Base-by-base conservation (phyloP, 2,329 filamentous ascomycete species). In the Alternaria panax region DNA sequence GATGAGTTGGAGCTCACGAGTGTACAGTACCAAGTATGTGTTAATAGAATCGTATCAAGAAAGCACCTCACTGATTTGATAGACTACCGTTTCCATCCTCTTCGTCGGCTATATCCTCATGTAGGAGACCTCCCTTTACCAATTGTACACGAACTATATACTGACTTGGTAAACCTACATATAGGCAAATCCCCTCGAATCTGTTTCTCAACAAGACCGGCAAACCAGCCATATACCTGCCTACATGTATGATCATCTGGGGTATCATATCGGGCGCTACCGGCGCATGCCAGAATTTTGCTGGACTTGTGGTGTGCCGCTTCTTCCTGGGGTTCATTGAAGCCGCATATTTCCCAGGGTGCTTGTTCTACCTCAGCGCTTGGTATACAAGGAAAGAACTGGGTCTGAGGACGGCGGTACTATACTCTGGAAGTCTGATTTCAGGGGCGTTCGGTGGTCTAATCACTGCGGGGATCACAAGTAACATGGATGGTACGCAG, bases 371-470 rank as follows among this genome's bases (percentile, higher is more conserved):
- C 65, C 81, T 90, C 1, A 83, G 80, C 4, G 81, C 83, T 54
- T 91, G 89, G 89, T 92, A 92, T 68, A 91, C 88, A 0, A 83
- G 89, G 43, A 86, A 87, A 63, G 90, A 91, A 72, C 80, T 91
- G 2, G 86, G 85, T 9, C 78, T 90, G n/a, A 83, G 88, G 9
- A 90, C 87, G 14, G 87, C 88, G 2, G 79, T 89, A 20, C 81
- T 91, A 7, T 91, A 90, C 73, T 87, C 88, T 0, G 90, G 89
- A 0, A 87, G 87, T 0, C 80, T 92, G 27, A 84, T 92, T 20
- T 89, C 88, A 1, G 89, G 89, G 5, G 90, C 90, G 1, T 92
- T 92, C 69, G 90, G 88, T 0, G 90, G 88, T 32, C 66, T 84
- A n/a, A 81, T 84, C 27, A 81, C 82, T 12, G 82, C 81, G n/a